phyloP scores from a whole-genome alignment of 1,139 yeast species.

The Sugiyamaella xylanicola region DNA sequence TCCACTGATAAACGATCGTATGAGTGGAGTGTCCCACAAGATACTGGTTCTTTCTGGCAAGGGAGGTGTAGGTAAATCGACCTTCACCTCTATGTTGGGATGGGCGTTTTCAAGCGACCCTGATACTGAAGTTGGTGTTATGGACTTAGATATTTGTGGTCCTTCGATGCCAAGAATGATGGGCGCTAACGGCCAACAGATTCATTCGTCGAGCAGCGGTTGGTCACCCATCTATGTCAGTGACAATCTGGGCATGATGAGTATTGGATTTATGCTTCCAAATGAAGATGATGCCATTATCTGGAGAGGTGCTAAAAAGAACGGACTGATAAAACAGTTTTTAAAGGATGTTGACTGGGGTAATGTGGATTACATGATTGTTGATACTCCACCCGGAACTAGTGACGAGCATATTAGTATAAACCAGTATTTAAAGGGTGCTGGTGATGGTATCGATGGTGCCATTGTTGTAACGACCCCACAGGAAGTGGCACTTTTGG shows the following conservation, averaged over 20 bases:
- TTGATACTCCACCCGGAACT: constrained; percentile 99
- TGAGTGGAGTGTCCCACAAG: constrained; percentile 75
- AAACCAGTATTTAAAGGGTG: constrained; percentile 82
- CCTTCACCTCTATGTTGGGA: constrained; percentile 89
- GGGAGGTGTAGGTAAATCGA: constrained; percentile 98
- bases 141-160: constrained; percentile 97
- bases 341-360: constrained; percentile 98
- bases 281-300: constrained; percentile 91
- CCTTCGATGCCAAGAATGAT: constrained; percentile 95
- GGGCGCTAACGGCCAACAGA: constrained; percentile 84
- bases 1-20: constrained; percentile 69
- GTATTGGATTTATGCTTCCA: constrained; percentile 94
- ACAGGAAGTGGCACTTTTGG: constrained; percentile 93
- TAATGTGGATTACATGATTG: constrained; percentile 79
- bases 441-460: constrained; percentile 77
- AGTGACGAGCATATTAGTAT: constrained; percentile 95
- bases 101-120: constrained; percentile 96
- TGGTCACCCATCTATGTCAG: constrained; percentile 97
- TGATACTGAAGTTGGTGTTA: constrained; percentile 85
- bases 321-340: constrained; percentile 89
- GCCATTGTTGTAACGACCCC: constrained; percentile 96
- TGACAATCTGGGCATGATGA: constrained; percentile 93
- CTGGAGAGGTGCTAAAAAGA: constrained; percentile 97
- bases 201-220: constrained; percentile 88
- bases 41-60: constrained; percentile 87